phyloP scores from a whole-genome alignment of 129 eudicot species.

The Artemisia annua region DNA sequence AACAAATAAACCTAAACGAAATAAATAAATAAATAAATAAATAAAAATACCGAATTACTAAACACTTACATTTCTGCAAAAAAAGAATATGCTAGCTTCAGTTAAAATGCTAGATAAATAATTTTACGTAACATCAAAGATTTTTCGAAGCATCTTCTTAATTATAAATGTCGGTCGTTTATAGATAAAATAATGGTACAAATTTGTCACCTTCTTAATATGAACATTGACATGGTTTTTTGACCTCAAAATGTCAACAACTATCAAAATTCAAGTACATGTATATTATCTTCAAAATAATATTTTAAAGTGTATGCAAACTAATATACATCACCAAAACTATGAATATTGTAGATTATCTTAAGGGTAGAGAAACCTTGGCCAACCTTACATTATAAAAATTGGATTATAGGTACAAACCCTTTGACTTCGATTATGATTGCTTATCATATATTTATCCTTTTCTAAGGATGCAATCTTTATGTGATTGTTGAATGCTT shows the following conservation, averaged over 20 bases:
- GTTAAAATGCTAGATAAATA: constrained; percentile 37
- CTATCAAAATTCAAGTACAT: constrained; percentile 23
- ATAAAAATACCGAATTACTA: too few relatives aligned
- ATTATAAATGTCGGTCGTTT: neutral
- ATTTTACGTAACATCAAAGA: constrained; percentile 12
- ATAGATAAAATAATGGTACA: constrained; percentile 12
- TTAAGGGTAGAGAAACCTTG: constrained; percentile 22
- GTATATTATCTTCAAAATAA: constrained; percentile 12
- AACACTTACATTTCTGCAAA: too few relatives aligned
- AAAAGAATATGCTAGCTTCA: neutral
- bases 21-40: too few relatives aligned
- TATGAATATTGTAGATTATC: constrained; percentile 30
- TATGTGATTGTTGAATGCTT: neutral
- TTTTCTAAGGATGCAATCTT: neutral
- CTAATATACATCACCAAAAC: constrained; percentile 6
- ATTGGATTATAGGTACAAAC: constrained; percentile 23
- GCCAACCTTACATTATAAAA: constrained; percentile 19
- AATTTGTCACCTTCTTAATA: neutral
- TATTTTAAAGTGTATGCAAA: constrained; percentile 6
- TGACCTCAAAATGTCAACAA: constrained; percentile 21
- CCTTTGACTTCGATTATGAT: constrained; percentile 23
- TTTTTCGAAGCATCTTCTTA: constrained; percentile 19
- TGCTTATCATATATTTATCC: neutral
- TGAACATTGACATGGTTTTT: neutral
- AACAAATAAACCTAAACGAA: too few relatives aligned